A percentile compares a stretch with the other conserved stretches of the same genome.
Evolutionary conservation across 2,329 filamentous ascomycete genomes (phyloP).

Genomic region (Paecilomyces dactylethromorphus): DNA sequence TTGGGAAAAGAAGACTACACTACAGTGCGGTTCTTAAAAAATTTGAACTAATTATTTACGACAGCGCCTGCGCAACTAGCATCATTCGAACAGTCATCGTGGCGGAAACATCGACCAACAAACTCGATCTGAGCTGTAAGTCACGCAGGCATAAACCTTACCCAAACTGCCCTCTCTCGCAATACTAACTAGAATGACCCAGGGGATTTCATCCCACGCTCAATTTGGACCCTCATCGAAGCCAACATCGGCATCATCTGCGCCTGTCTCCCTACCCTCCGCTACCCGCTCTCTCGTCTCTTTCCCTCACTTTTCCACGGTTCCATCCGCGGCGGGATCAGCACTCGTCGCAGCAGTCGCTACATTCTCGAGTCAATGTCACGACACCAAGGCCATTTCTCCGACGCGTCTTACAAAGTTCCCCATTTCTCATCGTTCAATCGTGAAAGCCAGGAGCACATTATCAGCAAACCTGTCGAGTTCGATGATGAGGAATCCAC

Average conservation of each 20-base stretch:
- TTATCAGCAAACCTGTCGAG: neutral
- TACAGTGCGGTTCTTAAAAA: no score
- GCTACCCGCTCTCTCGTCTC: neutral
- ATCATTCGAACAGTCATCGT: constrained; percentile 16
- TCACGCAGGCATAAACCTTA: constrained; percentile 8
- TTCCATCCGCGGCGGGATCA: neutral
- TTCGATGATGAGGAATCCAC: neutral
- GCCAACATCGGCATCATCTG: constrained; percentile 29
- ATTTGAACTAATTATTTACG: no score
- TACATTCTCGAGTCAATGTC: neutral
- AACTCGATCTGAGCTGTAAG: constrained; percentile 12
- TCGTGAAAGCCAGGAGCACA: neutral
- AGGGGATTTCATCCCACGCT: constrained; percentile 15
- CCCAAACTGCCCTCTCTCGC: neutral
- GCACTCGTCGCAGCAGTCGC: neutral
- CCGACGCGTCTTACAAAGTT: neutral
- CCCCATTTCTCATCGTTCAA: neutral
- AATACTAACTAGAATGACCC: neutral
- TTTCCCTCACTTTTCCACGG: neutral
- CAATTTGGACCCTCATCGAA: constrained; percentile 30
- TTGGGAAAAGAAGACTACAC: no score
- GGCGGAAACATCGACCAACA: constrained; percentile 6
- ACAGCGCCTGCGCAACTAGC: constrained; percentile 14
- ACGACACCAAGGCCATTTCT: neutral
- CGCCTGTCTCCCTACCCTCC: constrained; percentile 25